Evolutionary conservation across 1,284 basidiomycete genomes (phyloP).

Genomic region (Fomitopsis palustris): DNA sequence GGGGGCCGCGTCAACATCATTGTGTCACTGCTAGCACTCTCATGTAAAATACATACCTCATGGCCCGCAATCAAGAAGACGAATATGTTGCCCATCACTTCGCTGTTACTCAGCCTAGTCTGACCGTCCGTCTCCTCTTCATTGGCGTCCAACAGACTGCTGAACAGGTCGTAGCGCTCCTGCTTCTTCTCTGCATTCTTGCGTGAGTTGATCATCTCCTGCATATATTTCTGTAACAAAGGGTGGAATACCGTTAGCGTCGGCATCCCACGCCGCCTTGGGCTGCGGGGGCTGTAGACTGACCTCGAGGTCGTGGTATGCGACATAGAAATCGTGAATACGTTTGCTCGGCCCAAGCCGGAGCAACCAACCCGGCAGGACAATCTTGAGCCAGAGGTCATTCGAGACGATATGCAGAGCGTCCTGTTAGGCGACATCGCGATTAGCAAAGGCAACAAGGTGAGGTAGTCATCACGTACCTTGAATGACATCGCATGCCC

Average conservation of each 20-base stretch:
- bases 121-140: constrained; percentile 31
- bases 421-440: constrained; percentile 18
- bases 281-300: background rate
- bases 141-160: constrained; percentile 49
- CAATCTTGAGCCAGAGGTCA: constrained; percentile 39
- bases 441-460: background rate
- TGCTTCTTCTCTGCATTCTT: constrained; percentile 32
- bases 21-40: background rate
- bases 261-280: background rate
- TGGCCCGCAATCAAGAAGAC: constrained; percentile 43
- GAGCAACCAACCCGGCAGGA: constrained; percentile 43
- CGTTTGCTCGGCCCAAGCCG: constrained; percentile 32
- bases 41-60: background rate
- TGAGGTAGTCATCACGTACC: constrained; percentile 15
- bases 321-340: constrained; percentile 33
- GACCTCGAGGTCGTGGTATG: constrained; percentile 50
- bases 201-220: constrained; percentile 51
- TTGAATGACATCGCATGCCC: constrained; percentile 57
- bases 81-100: constrained; percentile 52
- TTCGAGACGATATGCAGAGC: constrained; percentile 46
- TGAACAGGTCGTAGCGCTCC: constrained; percentile 49
- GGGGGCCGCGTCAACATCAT: background rate
- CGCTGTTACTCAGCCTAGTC: constrained; percentile 39
- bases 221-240: constrained; percentile 35
- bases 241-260: background rate